These are phyloP conservation scores for Rhizophagus prolifer DNA, from an alignment of 192 early-diverging fungal genomes.

Conservation along the genomic window DNA sequence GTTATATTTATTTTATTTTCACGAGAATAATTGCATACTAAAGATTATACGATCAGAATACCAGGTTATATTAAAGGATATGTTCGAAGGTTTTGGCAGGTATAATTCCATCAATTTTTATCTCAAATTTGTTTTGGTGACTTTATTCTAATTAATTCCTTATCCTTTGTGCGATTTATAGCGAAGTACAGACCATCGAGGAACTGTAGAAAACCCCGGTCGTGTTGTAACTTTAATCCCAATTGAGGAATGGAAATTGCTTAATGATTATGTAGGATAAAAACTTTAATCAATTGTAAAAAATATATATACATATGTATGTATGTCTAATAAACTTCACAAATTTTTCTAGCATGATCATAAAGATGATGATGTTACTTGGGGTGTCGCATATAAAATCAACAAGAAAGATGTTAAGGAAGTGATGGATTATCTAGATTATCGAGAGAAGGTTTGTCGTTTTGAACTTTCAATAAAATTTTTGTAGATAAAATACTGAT, in stretches of 20 bases:
- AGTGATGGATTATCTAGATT: conserved; percentile 76
- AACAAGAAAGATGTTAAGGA: conserved; percentile 57
- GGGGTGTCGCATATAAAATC: conserved; percentile 86
- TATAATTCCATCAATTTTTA: conserved; percentile 2
- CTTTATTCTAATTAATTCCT: neutral
- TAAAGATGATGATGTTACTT: conserved; percentile 56
- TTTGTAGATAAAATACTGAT: neutral
- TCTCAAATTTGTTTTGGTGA: neutral
- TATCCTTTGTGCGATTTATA: conserved; percentile 25
- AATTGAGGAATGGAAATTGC: conserved; percentile 60
- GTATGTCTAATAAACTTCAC: too few species aligned
- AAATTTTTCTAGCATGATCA: conserved; percentile 33
- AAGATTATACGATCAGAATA: conserved; percentile 32
- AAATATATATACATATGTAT: neutral
- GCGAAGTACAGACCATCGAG: conserved; percentile 83
- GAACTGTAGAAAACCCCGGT: conserved; percentile 73
- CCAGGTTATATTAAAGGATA: conserved; percentile 68
- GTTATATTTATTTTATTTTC: neutral
- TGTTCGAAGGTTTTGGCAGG: conserved; percentile 79
- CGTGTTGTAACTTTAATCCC: conserved; percentile 85
- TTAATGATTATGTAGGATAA: conserved; percentile 48
- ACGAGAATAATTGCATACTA: neutral
- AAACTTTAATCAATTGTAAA: too few species aligned
- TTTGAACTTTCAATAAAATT: too few species aligned
- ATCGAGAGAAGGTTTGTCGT: conserved; percentile 71